A percentile compares a stretch with the other conserved stretches of the same genome.
phyloP scores from a whole-genome alignment of 2,329 filamentous ascomycete genomes.

The Bisporella sp. region DNA sequence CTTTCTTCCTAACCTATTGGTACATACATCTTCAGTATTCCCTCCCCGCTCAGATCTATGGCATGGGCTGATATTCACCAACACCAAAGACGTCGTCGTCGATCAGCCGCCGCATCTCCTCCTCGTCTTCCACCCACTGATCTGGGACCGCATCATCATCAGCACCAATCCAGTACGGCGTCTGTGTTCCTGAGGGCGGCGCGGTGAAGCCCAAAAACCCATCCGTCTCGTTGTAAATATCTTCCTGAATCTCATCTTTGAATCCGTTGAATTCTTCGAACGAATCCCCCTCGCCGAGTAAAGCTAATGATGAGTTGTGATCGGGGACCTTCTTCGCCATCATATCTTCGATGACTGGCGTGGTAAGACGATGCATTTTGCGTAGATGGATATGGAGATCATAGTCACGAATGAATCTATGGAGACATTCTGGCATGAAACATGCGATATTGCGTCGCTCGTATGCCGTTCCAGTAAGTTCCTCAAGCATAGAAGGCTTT shows the following conservation, averaged over 20 bases:
- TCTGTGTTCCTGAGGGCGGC: constrained; percentile 12
- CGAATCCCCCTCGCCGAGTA: not conserved
- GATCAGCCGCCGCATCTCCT: constrained; percentile 25
- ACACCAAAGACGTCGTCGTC: constrained; percentile 8
- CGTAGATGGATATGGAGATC: constrained; percentile 51
- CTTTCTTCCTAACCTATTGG: not conserved
- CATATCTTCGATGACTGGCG: not conserved
- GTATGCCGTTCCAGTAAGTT: constrained; percentile 51
- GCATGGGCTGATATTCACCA: not conserved
- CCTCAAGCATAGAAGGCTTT: constrained; percentile 28
- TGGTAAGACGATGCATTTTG: constrained; percentile 29
- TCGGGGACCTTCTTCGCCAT: not conserved
- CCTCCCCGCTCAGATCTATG: not conserved
- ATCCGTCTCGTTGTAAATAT: not conserved
- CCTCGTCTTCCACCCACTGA: constrained; percentile 10
- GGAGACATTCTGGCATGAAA: constrained; percentile 40
- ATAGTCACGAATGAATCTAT: constrained; percentile 49
- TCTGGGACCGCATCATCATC: constrained; percentile 7
- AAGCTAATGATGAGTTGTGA: not conserved
- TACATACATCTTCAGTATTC: not conserved
- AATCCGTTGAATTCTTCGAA: too few relatives aligned
- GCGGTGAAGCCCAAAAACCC: constrained; percentile 20
- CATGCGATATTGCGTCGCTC: constrained; percentile 41
- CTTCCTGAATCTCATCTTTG: not conserved
- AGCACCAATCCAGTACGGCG: constrained; percentile 24